Percentiles rank a stretch among this genome's conserved stretches.
These are phyloP conservation scores for Aspergillus sclerotialis DNA, from an alignment of 2,329 filamentous ascomycete genomes.

Conservation along the genomic window DNA sequence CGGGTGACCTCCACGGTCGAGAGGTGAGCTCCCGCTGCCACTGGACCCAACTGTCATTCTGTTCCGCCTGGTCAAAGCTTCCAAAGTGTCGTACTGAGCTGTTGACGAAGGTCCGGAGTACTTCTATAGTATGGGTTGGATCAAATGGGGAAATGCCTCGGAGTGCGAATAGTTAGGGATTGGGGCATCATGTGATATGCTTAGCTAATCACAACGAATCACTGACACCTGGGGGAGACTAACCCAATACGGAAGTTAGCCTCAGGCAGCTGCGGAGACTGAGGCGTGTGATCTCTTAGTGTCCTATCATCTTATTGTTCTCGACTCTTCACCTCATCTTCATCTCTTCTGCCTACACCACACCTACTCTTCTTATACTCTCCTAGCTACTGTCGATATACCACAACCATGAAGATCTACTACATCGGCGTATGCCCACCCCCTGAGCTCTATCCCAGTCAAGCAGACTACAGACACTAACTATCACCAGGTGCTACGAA, in stretches of 20 bases:
- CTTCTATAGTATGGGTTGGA: too few species aligned
- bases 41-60: too few species aligned
- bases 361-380: background rate
- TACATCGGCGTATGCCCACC: conserved; percentile 69
- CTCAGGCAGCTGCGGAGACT: background rate
- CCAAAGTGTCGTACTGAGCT: too few species aligned
- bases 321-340: background rate
- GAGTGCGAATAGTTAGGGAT: too few species aligned
- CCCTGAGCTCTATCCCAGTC: conserved; percentile 2
- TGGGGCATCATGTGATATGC: too few species aligned
- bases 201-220: too few species aligned
- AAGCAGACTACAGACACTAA: background rate
- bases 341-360: too few species aligned
- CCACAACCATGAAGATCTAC: conserved; percentile 69
- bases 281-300: background rate
- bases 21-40: too few species aligned
- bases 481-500: conserved; percentile 77
- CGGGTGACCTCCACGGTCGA: too few species aligned
- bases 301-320: background rate
- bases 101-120: too few species aligned
- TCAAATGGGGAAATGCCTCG: too few species aligned
- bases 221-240: background rate
- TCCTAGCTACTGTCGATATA: conserved; percentile 3
- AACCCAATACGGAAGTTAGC: background rate
- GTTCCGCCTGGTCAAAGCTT: too few species aligned